Conservation (phyloP, 805 yeast genomes). For the Yarrowia sp. region DNA sequence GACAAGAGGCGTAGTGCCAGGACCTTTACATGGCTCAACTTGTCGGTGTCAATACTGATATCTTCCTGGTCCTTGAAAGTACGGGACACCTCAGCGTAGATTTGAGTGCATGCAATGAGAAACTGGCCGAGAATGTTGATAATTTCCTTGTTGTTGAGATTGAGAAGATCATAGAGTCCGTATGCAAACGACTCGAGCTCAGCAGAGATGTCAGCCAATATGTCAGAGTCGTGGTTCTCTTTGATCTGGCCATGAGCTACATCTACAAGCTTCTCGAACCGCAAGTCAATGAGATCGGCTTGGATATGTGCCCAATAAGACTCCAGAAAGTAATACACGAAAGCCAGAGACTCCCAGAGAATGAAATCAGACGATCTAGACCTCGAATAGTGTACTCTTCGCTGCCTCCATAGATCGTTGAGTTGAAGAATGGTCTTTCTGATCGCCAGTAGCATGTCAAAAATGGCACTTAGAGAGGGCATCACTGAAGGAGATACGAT, state of each 20-base stretch:
- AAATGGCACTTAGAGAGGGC: constrained; percentile 39
- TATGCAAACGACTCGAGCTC: constrained; percentile 39
- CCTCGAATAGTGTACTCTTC: constrained; percentile 15
- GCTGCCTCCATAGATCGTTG: constrained; percentile 37
- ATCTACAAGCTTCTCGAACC: constrained; percentile 38
- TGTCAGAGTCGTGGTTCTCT: constrained; percentile 23
- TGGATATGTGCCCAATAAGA: constrained; percentile 43
- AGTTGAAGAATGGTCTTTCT: constrained; percentile 19
- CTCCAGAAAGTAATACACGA: constrained; percentile 41
- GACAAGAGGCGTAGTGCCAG: neutral
- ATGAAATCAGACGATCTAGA: constrained; percentile 1
- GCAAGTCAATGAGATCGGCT: constrained; percentile 38
- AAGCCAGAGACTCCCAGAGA: constrained; percentile 31
- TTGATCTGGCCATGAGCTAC: constrained; percentile 21
- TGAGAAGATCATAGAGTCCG: constrained; percentile 28
- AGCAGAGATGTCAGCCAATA: constrained; percentile 2
- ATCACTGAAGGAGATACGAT: constrained; percentile 40
- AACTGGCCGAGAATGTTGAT: constrained; percentile 38
- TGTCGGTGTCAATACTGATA: constrained; percentile 17
- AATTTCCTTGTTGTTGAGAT: constrained; percentile 39
- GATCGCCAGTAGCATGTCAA: constrained; percentile 36
- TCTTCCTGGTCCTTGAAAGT: constrained; percentile 21
- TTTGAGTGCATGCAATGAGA: constrained; percentile 26
- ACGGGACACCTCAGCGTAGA: constrained; percentile 17
- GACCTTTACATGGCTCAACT: constrained; percentile 14